Evolutionary conservation across 306 rosid species (phyloP), one percentile per base, ranked within the genome.

Genomic region (Lablab purpureus): DNA sequence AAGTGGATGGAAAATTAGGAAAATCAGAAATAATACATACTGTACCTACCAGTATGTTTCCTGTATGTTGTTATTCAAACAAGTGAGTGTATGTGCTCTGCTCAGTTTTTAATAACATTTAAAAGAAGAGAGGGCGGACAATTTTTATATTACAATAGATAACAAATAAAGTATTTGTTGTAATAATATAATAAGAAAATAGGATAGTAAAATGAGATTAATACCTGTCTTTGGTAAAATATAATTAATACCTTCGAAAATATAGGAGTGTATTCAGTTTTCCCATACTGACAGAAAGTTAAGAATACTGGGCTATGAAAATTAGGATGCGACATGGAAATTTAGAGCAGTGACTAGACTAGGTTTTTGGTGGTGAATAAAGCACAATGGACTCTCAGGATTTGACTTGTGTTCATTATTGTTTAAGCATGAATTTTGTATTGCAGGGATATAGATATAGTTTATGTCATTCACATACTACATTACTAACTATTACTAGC

Each of bases 371-470:
- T n/a, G 45, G 65, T 28, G 58, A 12, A 25, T 54, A 37, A 8
- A 4, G 36, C 1, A 37, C 9, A 37, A 37, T 37, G 25, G 68
- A 23, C 15, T 32, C 2, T 66, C 15, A 1, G 28, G 59, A 22
- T 52, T 72, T 54, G 32, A 34, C 15, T 12, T 52, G 67, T 54
- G 23, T 7, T 37, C 67, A 40, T 36, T 76, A 18, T 10, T 22
- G 37, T 62, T 58, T 47, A 76, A 51, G 28, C 66, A 22, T 34
- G 55, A 50, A 34, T 10, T 64, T 41, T 76, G 72, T 76, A 19
- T 49, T 14, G 21, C 47, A 32, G 1, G 17, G 10, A 32, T 34
- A 51, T n/a, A 32, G 4, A 49, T n/a, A 50, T 30, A 28, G 62
- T 32, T 32, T 4, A 32, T 32, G 36, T 5, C 36, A 32, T 32